Conservation (phyloP, 1,284 basidiomycete species). For the Rhodotorula sp. region DNA sequence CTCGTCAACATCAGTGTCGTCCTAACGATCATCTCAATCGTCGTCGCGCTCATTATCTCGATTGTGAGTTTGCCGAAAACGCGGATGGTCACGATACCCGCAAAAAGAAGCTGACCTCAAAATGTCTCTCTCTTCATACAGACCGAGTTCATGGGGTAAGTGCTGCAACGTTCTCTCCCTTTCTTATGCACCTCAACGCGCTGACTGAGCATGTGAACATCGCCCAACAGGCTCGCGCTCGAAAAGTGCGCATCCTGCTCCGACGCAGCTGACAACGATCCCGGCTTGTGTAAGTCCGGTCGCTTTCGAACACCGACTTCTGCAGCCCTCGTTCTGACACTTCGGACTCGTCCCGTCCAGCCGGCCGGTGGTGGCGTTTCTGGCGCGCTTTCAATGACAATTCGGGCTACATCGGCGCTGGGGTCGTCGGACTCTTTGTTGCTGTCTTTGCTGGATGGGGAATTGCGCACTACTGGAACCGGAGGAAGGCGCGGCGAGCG, state of each 20-base stretch:
- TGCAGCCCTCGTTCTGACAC: not conserved
- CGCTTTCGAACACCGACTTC: not conserved
- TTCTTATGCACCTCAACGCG: not conserved
- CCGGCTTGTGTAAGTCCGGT: slow-evolving; percentile 40
- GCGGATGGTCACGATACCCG: not conserved
- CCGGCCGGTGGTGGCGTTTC: slow-evolving; percentile 51
- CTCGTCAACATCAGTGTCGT: slow-evolving; percentile 45
- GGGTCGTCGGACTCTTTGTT: slow-evolving; percentile 48
- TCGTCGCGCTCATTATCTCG: slow-evolving; percentile 30
- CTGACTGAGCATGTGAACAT: not conserved
- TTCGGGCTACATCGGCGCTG: slow-evolving; percentile 48
- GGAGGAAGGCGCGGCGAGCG: slow-evolving; percentile 1
- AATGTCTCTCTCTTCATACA: slow-evolving; percentile 8
- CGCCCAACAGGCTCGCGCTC: slow-evolving; percentile 36
- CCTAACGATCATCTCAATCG: slow-evolving; percentile 49
- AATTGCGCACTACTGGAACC: not conserved
- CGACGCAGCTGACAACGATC: slow-evolving; percentile 45
- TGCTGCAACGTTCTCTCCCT: slow-evolving; percentile 3
- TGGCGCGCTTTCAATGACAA: slow-evolving; percentile 49
- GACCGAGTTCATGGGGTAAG: slow-evolving; percentile 48
- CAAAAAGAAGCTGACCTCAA: not conserved
- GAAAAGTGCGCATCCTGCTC: slow-evolving; percentile 48
- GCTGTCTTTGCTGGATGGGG: slow-evolving; percentile 35
- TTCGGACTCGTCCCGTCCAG: slow-evolving; percentile 2
- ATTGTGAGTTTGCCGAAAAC: slow-evolving; percentile 2